phyloP scores from a whole-genome alignment of 2,329 filamentous ascomycete species.

The Macrophomina phaseolina region DNA sequence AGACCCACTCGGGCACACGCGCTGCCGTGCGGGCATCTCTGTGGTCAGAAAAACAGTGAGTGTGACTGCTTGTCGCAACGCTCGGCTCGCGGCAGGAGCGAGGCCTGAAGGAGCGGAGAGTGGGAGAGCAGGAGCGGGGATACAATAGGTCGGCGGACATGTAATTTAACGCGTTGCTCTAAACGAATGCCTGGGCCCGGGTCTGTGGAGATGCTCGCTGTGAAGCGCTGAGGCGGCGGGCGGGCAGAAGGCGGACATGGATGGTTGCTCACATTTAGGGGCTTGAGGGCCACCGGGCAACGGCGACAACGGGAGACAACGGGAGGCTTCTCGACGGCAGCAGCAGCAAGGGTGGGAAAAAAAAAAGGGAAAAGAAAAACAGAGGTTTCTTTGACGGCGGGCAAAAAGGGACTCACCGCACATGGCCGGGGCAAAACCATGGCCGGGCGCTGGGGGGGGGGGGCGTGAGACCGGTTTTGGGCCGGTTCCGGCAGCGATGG shows the following conservation, averaged over 20 bases:
- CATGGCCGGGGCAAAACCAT: slow-evolving; percentile 9
- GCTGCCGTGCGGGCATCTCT: slow-evolving; percentile 18
- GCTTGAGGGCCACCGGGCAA: not conserved
- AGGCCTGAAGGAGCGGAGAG: not conserved
- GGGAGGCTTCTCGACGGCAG: not conserved
- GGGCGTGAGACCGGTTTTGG: not conserved
- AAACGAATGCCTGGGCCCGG: slow-evolving; percentile 7
- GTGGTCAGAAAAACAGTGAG: slow-evolving; percentile 17
- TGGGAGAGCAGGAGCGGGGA: not conserved
- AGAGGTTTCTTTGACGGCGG: not conserved
- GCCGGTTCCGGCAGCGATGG: slow-evolving; percentile 4
- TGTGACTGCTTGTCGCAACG: slow-evolving; percentile 19
- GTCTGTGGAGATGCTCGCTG: slow-evolving; percentile 7
- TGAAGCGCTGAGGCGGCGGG: not conserved
- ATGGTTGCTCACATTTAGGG: not conserved
- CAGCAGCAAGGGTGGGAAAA: not conserved
- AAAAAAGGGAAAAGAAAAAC: no score
- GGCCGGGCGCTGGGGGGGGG: not conserved
- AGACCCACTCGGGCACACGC: slow-evolving; percentile 63
- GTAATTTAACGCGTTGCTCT: slow-evolving; percentile 11
- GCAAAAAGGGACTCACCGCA: slow-evolving; percentile 14
- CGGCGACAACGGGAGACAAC: not conserved
- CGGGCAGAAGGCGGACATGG: not conserved
- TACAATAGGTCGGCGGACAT: not conserved
- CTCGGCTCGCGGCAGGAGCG: slow-evolving; percentile 17